phyloP scores from a whole-genome alignment of 306 rosid species.

The Trichosanthes cucumerina region DNA sequence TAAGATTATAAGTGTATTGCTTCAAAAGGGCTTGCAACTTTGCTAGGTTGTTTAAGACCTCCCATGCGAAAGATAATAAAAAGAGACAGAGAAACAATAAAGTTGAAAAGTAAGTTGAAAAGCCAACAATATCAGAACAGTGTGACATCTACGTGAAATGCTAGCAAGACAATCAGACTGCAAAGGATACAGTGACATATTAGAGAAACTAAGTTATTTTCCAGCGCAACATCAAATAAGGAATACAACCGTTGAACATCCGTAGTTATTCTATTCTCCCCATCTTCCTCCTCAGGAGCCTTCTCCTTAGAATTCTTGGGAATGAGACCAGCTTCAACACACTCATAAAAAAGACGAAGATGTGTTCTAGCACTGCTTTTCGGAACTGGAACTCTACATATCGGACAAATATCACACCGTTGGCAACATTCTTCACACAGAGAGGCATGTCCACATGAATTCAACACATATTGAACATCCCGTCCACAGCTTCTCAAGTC shows the following conservation, averaged over 20 bases:
- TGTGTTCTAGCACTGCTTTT: slow-evolving; percentile 41
- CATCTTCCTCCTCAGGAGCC: slow-evolving; percentile 65
- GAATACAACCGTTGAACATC: slow-evolving; percentile 84
- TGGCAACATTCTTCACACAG: slow-evolving; percentile 88
- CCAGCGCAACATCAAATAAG: slow-evolving; percentile 90
- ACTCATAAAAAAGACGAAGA: slow-evolving; percentile 74
- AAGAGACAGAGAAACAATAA: background rate
- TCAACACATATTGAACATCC: slow-evolving; percentile 54
- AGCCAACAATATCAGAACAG: background rate
- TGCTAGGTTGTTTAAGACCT: background rate
- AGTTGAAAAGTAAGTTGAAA: background rate
- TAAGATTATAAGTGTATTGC: background rate
- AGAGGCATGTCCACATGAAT: slow-evolving; percentile 87
- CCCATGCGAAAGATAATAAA: background rate
- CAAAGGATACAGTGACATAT: slow-evolving; percentile 94
- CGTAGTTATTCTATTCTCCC: slow-evolving; percentile 52
- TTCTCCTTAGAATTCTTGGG: slow-evolving; percentile 71
- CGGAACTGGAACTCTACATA: slow-evolving; percentile 65
- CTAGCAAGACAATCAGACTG: background rate
- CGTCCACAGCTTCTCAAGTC: slow-evolving; percentile 98
- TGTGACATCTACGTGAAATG: background rate
- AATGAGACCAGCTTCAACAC: slow-evolving; percentile 78
- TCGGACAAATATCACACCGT: slow-evolving; percentile 83
- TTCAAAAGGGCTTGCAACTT: slow-evolving; percentile 4
- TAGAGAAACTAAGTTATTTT: slow-evolving; percentile 78